Evolutionary conservation across 2,329 filamentous ascomycete species (phyloP), one percentile per base, ranked within the genome.

Genomic region (Pseudocercospora crystallina): DNA sequence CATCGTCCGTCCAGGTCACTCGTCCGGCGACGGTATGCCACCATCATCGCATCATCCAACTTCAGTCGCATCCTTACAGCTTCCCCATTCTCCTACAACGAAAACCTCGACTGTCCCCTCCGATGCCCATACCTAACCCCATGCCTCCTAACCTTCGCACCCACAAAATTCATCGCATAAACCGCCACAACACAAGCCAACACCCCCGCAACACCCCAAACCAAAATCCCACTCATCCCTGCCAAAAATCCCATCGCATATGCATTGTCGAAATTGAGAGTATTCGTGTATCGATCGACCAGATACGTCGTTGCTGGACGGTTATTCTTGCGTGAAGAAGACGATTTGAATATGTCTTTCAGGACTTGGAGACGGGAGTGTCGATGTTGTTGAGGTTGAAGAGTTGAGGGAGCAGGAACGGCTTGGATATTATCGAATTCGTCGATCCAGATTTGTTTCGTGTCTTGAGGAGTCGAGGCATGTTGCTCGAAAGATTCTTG

Each of bases 371-470:
- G 12, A 2, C 14, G 31, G 2, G 26, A 10, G 12, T 17, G 31
- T 29, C 31, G 31, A 12, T 40, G 37, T 7, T 40, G 13, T 13
- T 40, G 42, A 34, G 10, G 31, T n/a, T 17, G 31, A 30, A 9
- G 46, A 36, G 38, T 7, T 10, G 30, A 31, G n/a, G 43, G 45
- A 9, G 20, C 20, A 26, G 20, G 20, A 26, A 49, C 13, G 5
- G 38, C 14, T 45, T 49, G 39, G 20, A 49, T 40, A 17, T 53
- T 53, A 11, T 37, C 50, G 32, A 53, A 53, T 32, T 49, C 50
- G 17, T 53, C 45, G 31, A 53, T 41, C 50, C 50, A 53, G 29
- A 53, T 20, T 11, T 49, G 40, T 17, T 20, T 41, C 26, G 31
- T 14, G n/a, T 11, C 17, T 38, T 40, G 40, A 13, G 40, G n/a